Evolutionary conservation across 2,329 filamentous ascomycete genomes (phyloP).

Genomic region (Coniochaeta prunicola): DNA sequence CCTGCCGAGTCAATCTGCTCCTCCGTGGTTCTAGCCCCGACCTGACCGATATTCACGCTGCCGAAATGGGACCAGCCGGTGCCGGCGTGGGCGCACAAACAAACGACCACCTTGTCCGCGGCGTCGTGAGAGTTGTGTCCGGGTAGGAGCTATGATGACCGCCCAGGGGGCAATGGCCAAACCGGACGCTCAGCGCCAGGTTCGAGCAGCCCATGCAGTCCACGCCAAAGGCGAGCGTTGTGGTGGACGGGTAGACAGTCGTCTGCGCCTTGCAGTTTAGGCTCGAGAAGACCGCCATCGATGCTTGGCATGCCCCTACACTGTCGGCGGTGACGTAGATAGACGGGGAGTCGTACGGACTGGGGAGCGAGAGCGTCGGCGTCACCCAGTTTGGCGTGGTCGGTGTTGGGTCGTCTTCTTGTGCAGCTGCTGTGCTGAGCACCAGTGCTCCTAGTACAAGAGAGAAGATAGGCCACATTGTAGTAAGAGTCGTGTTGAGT

Average conservation of each 20-base stretch:
- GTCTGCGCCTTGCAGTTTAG: neutral
- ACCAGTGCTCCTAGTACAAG: neutral
- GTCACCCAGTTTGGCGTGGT: neutral
- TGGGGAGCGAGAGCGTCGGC: neutral
- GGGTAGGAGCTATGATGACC: neutral
- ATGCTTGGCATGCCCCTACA: neutral
- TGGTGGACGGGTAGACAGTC: neutral
- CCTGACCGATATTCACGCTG: neutral
- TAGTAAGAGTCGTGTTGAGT: neutral
- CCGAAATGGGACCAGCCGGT: neutral
- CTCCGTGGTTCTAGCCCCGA: too few species aligned
- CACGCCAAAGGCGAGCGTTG: neutral
- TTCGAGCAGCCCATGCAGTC: neutral
- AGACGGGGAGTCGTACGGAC: neutral
- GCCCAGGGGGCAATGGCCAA: neutral
- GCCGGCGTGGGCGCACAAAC: neutral
- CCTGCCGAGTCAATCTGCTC: too few species aligned
- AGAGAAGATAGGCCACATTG: neutral
- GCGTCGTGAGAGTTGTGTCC: neutral
- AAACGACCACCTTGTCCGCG: neutral
- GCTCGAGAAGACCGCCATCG: neutral
- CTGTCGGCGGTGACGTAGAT: neutral
- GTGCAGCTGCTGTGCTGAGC: neutral
- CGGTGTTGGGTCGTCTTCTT: neutral
- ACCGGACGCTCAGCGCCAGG: neutral